A percentile compares a stretch with the other conserved stretches of the same genome.
These are phyloP conservation scores for Quercus dentata DNA, from an alignment of 306 rosid species.

Conservation along the genomic window DNA sequence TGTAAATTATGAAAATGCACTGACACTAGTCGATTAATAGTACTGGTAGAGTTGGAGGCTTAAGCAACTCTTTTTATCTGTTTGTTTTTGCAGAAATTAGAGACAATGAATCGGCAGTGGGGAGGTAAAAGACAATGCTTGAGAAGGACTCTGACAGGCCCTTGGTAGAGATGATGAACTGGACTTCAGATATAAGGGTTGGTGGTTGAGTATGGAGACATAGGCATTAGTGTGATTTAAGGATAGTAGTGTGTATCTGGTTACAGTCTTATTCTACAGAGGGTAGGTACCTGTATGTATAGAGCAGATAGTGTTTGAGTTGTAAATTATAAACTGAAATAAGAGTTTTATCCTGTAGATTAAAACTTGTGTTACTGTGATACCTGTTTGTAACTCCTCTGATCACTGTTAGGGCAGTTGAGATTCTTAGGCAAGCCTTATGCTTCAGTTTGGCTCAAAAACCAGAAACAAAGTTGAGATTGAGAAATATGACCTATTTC, in stretches of 20 bases:
- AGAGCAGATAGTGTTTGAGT: slow-evolving; percentile 35
- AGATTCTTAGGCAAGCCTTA: too few species aligned
- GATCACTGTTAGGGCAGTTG: too few species aligned
- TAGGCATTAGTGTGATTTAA: slow-evolving; percentile 21
- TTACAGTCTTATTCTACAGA: slow-evolving; percentile 19
- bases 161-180: slow-evolving; percentile 54
- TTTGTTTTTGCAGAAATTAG: slow-evolving; percentile 44
- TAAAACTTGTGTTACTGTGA: slow-evolving; percentile 31
- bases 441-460: too few species aligned
- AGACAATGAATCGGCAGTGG: slow-evolving; percentile 29
- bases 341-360: slow-evolving; percentile 27
- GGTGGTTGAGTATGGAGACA: slow-evolving; percentile 6
- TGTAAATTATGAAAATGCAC: slow-evolving; percentile 2
- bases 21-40: background rate
- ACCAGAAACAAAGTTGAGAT: too few species aligned
- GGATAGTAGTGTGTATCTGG: slow-evolving; percentile 32
- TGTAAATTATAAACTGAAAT: slow-evolving; percentile 40
- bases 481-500: too few species aligned
- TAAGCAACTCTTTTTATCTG: background rate
- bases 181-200: slow-evolving; percentile 7
- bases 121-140: slow-evolving; percentile 58
- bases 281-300: slow-evolving; percentile 40
- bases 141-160: slow-evolving; percentile 89
- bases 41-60: background rate
- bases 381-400: slow-evolving; percentile 4